Evolutionary conservation across 371 early-diverging fungal genomes (phyloP).

Genomic region (Mortierella sp.): DNA sequence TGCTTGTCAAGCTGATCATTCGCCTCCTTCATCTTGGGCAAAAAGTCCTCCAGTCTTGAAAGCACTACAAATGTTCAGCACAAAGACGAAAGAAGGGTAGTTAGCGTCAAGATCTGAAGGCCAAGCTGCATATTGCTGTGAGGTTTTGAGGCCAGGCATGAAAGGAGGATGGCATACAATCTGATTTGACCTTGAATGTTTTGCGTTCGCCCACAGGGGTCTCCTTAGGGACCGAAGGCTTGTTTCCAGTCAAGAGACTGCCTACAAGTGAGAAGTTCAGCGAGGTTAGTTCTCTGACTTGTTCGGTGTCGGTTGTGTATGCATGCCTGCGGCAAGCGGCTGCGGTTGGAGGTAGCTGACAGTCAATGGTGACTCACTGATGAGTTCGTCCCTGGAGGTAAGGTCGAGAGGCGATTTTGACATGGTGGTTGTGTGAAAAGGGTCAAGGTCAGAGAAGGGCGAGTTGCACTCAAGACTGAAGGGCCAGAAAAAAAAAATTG

Average conservation of each 20-base stretch:
- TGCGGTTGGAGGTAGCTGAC: not conserved
- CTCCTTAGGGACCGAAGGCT: constrained; percentile 11
- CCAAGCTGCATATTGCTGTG: not conserved
- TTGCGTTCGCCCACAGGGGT: constrained; percentile 41
- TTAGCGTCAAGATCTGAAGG: not conserved
- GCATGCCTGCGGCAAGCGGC: not conserved
- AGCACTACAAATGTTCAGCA: constrained; percentile 31
- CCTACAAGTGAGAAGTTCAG: constrained; percentile 12
- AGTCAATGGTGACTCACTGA: constrained; percentile 29
- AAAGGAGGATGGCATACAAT: constrained; percentile 23
- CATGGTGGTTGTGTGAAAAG: constrained; percentile 24
- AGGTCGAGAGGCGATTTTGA: constrained; percentile 49
- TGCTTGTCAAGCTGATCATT: constrained; percentile 48
- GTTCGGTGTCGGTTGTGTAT: not conserved
- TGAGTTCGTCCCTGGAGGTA: constrained; percentile 50
- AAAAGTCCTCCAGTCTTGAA: constrained; percentile 50
- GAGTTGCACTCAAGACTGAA: constrained; percentile 3
- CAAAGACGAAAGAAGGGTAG: not conserved
- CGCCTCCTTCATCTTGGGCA: constrained; percentile 56
- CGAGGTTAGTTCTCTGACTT: not conserved
- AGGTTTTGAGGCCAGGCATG: not conserved
- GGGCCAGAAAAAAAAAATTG: not conserved
- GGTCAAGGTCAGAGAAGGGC: not conserved
- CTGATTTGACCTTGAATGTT: constrained; percentile 49
- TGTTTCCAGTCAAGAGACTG: constrained; percentile 37